Evolutionary conservation across 2,329 filamentous ascomycete genomes (phyloP).

Genomic region (Dactylonectria estremocensis): DNA sequence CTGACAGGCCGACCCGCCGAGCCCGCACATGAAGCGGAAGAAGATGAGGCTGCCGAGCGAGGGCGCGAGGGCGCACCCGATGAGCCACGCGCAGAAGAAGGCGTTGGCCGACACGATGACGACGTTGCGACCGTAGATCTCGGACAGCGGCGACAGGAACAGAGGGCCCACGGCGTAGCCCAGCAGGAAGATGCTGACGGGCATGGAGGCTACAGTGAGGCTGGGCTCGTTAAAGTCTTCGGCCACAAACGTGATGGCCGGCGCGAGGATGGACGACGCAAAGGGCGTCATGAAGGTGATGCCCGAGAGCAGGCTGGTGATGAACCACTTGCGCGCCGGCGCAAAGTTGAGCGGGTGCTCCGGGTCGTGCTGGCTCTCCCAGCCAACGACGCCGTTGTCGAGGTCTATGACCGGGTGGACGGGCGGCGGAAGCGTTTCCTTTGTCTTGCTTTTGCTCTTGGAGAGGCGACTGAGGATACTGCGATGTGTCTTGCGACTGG

Average conservation of each 20-base stretch:
- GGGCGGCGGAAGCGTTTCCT: conserved; percentile 52
- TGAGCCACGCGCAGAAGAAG: conserved; percentile 74
- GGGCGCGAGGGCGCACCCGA: conserved; percentile 75
- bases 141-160: conserved; percentile 71
- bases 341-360: conserved; percentile 73
- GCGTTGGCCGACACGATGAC: conserved; percentile 71
- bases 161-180: conserved; percentile 73
- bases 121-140: conserved; percentile 75
- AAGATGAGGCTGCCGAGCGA: conserved; percentile 68
- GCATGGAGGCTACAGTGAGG: conserved; percentile 62
- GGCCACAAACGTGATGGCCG: conserved; percentile 63
- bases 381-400: conserved; percentile 69
- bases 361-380: conserved; percentile 72
- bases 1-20: conserved; percentile 70
- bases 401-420: conserved; percentile 67
- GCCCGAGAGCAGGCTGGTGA: conserved; percentile 68
- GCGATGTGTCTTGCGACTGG: conserved; percentile 41
- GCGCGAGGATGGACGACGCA: conserved; percentile 73
- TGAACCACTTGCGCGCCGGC: conserved; percentile 69
- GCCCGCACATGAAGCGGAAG: conserved; percentile 72
- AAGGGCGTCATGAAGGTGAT: conserved; percentile 78
- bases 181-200: conserved; percentile 74
- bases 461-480: conserved; percentile 47
- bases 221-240: conserved; percentile 58
- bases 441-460: conserved; percentile 41